Evolutionary conservation across 2,329 filamentous ascomycete genomes (phyloP).

Genomic region (Fusarium stilboides): DNA sequence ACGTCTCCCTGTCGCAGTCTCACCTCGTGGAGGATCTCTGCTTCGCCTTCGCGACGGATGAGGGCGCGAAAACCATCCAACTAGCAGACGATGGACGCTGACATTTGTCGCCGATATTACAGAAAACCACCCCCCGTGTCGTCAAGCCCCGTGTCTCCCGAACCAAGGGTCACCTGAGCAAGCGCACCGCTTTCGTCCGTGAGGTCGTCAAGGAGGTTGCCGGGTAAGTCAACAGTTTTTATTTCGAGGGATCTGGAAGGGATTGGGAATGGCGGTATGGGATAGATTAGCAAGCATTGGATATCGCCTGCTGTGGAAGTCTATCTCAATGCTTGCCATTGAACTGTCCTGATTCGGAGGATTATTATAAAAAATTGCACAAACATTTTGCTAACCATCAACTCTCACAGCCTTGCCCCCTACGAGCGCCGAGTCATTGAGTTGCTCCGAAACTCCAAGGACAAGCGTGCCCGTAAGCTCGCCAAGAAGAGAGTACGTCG

Average conservation of each 20-base stretch:
- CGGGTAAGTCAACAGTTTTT: constrained; percentile 73
- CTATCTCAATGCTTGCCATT: background rate
- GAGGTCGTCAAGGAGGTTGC: constrained; percentile 99
- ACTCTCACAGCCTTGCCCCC: constrained; percentile 77
- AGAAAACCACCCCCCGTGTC: constrained; percentile 88
- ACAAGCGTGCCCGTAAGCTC: constrained; percentile 99
- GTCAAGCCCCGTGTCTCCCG: constrained; percentile 84
- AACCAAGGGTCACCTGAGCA: constrained; percentile 96
- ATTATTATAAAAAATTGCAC: background rate
- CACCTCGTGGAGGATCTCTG: constrained; percentile 84
- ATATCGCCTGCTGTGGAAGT: background rate
- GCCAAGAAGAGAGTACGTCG: constrained; percentile 95
- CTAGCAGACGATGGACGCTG: constrained; percentile 75
- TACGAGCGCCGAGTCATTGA: constrained; percentile 99
- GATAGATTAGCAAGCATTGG: background rate
- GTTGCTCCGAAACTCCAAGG: constrained; percentile 98
- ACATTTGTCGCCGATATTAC: constrained; percentile 62
- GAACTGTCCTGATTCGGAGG: background rate
- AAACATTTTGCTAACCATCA: constrained; percentile 48
- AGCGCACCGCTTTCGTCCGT: constrained; percentile 96
- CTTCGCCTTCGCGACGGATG: constrained; percentile 54
- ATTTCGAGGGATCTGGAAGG: background rate
- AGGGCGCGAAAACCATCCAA: constrained; percentile 33
- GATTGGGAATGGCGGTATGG: background rate
- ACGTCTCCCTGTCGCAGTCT: constrained; percentile 69